These are phyloP conservation scores for Pyronema omphalodes DNA, from an alignment of 495 filamentous ascomycete species.

Conservation along the genomic window DNA sequence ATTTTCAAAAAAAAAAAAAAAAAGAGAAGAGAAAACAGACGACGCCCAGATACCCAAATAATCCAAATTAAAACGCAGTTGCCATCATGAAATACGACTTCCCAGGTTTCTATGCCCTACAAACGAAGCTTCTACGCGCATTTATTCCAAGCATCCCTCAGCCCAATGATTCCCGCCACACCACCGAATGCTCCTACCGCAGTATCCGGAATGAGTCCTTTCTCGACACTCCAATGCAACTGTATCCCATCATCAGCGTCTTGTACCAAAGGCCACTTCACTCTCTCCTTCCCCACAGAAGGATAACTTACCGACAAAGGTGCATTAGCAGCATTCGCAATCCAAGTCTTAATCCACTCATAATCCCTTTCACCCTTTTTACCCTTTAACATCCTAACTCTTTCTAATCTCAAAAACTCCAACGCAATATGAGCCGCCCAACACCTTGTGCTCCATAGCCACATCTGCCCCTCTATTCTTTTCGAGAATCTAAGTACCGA, in stretches of 20 bases:
- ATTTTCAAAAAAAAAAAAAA: too few species aligned
- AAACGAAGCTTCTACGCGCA: conserved; percentile 14
- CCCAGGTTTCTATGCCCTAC: too few species aligned
- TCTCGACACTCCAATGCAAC: conserved; percentile 66
- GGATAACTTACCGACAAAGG: conserved; percentile 30
- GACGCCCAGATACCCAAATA: too few species aligned
- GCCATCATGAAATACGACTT: too few species aligned
- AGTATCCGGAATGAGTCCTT: conserved; percentile 41
- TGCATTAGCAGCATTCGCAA: conserved; percentile 34
- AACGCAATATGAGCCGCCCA: conserved; percentile 65
- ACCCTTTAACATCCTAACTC: conserved; percentile 23
- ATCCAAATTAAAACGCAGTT: too few species aligned
- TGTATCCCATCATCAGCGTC: conserved; percentile 11
- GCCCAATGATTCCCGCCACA: conserved; percentile 46
- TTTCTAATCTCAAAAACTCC: conserved; percentile 46
- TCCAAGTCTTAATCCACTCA: conserved; percentile 21
- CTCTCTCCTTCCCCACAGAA: background rate
- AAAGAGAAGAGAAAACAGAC: too few species aligned
- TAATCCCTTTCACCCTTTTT: conserved; percentile 29
- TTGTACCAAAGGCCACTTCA: conserved; percentile 4
- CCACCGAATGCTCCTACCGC: conserved; percentile 45
- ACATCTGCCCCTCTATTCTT: conserved; percentile 35
- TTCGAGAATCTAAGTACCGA: conserved; percentile 44
- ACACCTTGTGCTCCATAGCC: conserved; percentile 56
- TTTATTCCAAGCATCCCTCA: conserved; percentile 45